A percentile compares a stretch with the other conserved stretches of the same genome.
These are phyloP conservation scores for Yamadazyma sp. DNA, from an alignment of 1,139 yeast genomes.

Conservation along the genomic window DNA sequence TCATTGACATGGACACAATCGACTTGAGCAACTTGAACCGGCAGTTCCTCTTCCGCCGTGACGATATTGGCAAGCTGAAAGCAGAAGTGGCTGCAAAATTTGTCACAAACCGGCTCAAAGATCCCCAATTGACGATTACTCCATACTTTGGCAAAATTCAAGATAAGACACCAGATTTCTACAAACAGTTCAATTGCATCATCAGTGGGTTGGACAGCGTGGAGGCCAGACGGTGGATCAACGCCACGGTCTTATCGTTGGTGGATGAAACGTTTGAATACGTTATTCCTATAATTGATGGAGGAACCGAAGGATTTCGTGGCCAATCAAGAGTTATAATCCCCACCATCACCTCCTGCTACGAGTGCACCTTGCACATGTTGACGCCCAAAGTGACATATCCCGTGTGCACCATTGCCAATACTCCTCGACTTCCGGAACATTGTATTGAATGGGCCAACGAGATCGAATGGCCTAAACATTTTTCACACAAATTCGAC, in stretches of 20 bases:
- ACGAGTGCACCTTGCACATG: constrained; percentile 86
- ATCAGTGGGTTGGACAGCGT: constrained; percentile 89
- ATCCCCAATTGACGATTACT: constrained; percentile 46
- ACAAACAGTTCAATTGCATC: constrained; percentile 67
- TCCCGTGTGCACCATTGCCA: constrained; percentile 93
- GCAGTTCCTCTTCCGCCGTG: constrained; percentile 75
- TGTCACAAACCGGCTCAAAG: constrained; percentile 48
- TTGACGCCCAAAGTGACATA: constrained; percentile 68
- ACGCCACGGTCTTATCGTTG: constrained; percentile 65
- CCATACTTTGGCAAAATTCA: constrained; percentile 70
- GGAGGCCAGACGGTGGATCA: constrained; percentile 91
- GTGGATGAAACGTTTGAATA: constrained; percentile 51
- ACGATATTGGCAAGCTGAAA: constrained; percentile 78
- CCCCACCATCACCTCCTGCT: constrained; percentile 85
- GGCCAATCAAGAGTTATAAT: constrained; percentile 89
- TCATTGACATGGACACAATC: constrained; percentile 94
- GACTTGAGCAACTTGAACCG: constrained; percentile 88
- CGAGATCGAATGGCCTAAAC: constrained; percentile 70
- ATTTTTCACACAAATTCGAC: constrained; percentile 53
- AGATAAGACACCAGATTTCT: constrained; percentile 64
- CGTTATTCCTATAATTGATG: constrained; percentile 84
- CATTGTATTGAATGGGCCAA: constrained; percentile 95
- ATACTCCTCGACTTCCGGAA: constrained; percentile 89
- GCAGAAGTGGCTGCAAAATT: constrained; percentile 76
- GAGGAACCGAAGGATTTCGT: constrained; percentile 93